Percentiles rank a stretch among this genome's conserved stretches.
phyloP scores from a whole-genome alignment of 2,329 filamentous ascomycete species.

The Neofusicoccum parvum region DNA sequence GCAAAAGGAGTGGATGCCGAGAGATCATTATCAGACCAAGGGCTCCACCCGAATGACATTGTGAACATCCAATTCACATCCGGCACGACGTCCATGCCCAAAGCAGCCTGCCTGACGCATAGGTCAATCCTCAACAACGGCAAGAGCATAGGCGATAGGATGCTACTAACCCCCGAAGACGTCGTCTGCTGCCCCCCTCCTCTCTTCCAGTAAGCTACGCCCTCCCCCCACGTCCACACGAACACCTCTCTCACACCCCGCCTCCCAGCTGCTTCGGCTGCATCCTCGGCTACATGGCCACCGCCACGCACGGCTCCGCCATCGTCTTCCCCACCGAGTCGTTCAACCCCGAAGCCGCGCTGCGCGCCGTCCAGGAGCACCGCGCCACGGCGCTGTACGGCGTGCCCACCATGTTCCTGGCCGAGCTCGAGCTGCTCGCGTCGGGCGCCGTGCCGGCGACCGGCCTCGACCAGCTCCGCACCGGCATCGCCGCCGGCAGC shows the following conservation, averaged over 20 bases:
- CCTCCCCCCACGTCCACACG: not conserved
- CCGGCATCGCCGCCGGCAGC: constrained; percentile 89
- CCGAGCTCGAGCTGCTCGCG: constrained; percentile 77
- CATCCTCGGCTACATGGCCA: constrained; percentile 94
- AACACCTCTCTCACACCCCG: not conserved
- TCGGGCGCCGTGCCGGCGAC: constrained; percentile 43
- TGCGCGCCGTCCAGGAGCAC: constrained; percentile 66
- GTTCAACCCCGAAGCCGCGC: constrained; percentile 76
- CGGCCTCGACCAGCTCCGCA: constrained; percentile 69
- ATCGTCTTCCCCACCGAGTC: constrained; percentile 86
- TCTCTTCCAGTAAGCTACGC: constrained; percentile 48
- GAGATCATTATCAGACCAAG: constrained; percentile 44
- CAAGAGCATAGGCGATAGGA: constrained; percentile 76
- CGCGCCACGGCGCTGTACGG: constrained; percentile 75
- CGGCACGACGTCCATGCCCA: constrained; percentile 88
- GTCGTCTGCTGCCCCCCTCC: constrained; percentile 66
- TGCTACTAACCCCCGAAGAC: constrained; percentile 76
- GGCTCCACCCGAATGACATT: constrained; percentile 65
- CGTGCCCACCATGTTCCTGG: constrained; percentile 93
- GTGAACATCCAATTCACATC: constrained; percentile 98
- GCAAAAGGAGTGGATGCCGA: not conserved
- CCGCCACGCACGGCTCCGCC: constrained; percentile 76
- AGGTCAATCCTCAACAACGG: constrained; percentile 92
- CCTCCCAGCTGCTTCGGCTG: constrained; percentile 73
- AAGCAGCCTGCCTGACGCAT: constrained; percentile 88